Conservation (phyloP, 768 basidiomycete genomes). For the Amyloporia xantha region DNA sequence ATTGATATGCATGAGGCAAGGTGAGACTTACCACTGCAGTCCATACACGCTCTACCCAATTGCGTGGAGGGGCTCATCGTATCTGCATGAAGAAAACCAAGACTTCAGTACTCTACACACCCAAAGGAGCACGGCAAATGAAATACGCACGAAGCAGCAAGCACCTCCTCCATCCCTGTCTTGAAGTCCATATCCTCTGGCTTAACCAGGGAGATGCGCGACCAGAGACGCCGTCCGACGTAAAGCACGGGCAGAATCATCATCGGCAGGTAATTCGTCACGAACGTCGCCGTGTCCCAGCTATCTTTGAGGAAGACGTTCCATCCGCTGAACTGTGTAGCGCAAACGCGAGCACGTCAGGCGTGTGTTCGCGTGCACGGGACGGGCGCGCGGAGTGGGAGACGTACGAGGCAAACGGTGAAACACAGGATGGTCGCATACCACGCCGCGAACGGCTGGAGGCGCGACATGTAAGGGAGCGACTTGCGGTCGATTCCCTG, state of each 20-base stretch:
- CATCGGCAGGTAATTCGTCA: slow-evolving; percentile 37
- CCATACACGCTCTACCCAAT: slow-evolving; percentile 29
- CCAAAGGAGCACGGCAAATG: not conserved
- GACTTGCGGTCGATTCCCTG: slow-evolving; percentile 43
- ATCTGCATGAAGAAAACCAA: slow-evolving; percentile 9
- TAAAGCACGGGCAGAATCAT: slow-evolving; percentile 43
- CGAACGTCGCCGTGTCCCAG: slow-evolving; percentile 33
- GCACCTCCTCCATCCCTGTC: slow-evolving; percentile 31
- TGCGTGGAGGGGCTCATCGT: slow-evolving; percentile 29
- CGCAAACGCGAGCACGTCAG: too few relatives aligned
- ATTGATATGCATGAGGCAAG: not conserved
- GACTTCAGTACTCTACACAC: not conserved
- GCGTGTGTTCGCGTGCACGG: not conserved
- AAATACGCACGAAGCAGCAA: slow-evolving; percentile 24
- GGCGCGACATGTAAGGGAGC: slow-evolving; percentile 37
- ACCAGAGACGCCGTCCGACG: slow-evolving; percentile 20
- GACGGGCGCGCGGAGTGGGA: not conserved
- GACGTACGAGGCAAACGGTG: slow-evolving; percentile 30
- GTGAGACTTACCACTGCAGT: slow-evolving; percentile 22
- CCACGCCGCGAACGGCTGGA: slow-evolving; percentile 39
- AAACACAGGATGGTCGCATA: slow-evolving; percentile 26
- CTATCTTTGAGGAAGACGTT: slow-evolving; percentile 33
- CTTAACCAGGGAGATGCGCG: slow-evolving; percentile 6
- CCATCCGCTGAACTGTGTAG: slow-evolving; percentile 39
- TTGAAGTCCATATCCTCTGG: slow-evolving; percentile 39